Percentiles rank a stretch among this genome's conserved stretches.
Conservation (phyloP, 768 basidiomycete genomes). For the Sistotremastrum niveocremeum region DNA sequence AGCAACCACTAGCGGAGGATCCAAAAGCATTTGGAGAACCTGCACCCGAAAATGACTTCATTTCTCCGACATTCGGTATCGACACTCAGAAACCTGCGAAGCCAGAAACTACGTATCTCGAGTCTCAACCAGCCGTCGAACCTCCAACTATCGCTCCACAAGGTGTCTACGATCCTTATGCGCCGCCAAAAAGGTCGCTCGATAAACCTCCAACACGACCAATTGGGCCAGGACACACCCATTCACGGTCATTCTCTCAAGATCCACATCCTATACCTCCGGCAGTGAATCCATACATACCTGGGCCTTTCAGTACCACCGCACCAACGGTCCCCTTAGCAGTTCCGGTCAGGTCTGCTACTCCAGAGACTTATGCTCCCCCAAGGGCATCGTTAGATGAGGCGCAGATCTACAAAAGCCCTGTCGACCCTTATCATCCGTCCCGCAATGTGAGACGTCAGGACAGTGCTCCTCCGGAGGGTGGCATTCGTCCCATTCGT, state of each 20-base stretch:
- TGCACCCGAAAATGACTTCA: constrained; percentile 5
- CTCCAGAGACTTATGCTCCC: constrained; percentile 14
- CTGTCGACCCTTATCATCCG: too few species aligned
- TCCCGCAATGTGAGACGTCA: constrained; percentile 21
- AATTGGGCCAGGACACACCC: too few species aligned
- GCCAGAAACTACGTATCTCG: constrained; percentile 3
- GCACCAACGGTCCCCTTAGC: constrained; percentile 15
- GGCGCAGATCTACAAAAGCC: too few species aligned
- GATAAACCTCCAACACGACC: constrained; percentile 2
- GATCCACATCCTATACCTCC: constrained; percentile 8
- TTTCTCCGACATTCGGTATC: constrained; percentile 2
- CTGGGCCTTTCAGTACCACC: constrained; percentile 14
- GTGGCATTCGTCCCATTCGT: not conserved
- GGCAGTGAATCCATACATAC: constrained; percentile 29
- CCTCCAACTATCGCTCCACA: not conserved
- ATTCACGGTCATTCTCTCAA: constrained; percentile 4
- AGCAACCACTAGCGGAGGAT: constrained; percentile 6
- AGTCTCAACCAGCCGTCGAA: constrained; percentile 13
- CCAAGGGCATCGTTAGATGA: too few species aligned
- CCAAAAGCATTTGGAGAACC: constrained; percentile 10
- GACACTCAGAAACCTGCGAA: constrained; percentile 6
- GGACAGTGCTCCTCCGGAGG: constrained; percentile 10
- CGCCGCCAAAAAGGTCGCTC: constrained; percentile 15
- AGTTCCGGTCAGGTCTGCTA: constrained; percentile 6
- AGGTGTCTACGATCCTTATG: constrained; percentile 19